Conservation (phyloP, 2,329 filamentous ascomycete species). For the Tolypocladium album region DNA sequence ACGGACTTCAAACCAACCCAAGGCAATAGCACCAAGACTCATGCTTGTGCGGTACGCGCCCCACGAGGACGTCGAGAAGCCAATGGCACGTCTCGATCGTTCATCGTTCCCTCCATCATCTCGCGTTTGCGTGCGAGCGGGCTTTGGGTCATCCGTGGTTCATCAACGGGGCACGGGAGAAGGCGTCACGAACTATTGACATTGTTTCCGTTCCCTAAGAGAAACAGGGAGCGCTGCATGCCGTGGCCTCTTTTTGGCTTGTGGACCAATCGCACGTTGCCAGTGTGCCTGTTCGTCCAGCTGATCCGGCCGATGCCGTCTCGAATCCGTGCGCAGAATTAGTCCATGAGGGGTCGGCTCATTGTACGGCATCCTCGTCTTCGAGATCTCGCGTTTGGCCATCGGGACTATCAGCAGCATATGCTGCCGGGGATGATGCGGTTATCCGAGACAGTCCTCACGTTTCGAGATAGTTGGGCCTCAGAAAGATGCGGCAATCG, state of each 20-base stretch:
- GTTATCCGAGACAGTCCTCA: not conserved
- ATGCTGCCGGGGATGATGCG: not conserved
- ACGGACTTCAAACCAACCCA: not conserved
- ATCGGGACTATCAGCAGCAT: not conserved
- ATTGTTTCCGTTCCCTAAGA: not conserved
- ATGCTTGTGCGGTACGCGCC: not conserved
- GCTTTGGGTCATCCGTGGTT: not conserved
- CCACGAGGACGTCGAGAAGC: not conserved
- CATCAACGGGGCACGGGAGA: not conserved
- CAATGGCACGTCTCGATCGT: not conserved
- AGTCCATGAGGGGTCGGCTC: not conserved
- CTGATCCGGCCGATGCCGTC: not conserved
- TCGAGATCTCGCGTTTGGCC: not conserved
- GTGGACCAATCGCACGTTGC: not conserved
- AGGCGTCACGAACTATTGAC: not conserved
- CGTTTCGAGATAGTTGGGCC: not conserved
- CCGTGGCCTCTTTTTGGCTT: not conserved
- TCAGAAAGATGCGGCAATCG: not conserved
- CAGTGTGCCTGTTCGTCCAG: not conserved
- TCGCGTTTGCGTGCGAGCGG: not conserved
- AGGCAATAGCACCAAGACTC: not conserved
- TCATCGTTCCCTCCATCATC: not conserved
- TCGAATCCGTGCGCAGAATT: not conserved
- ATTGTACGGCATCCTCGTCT: not conserved
- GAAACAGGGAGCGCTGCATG: not conserved